Conservation (phyloP, 1,284 basidiomycete genomes). For the Rhodotorula sp. region DNA sequence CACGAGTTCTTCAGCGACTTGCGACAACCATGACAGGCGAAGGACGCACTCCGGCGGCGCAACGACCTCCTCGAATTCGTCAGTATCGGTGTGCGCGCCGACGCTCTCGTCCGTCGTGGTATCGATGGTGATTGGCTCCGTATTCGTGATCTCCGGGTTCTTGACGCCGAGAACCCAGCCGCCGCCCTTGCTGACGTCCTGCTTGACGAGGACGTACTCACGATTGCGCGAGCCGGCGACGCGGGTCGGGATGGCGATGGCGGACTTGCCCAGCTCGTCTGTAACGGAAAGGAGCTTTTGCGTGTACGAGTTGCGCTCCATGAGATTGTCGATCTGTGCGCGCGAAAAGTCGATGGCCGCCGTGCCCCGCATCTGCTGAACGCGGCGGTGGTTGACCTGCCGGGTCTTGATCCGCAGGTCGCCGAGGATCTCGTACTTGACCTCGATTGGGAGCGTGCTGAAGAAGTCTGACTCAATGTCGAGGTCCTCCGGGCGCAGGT, state of each 20-base stretch:
- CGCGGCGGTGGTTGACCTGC: conserved; percentile 85
- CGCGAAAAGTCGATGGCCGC: conserved; percentile 87
- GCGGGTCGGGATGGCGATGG: conserved; percentile 84
- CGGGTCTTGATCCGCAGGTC: conserved; percentile 87
- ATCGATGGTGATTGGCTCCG: conserved; percentile 34
- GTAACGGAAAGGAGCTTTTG: conserved; percentile 94
- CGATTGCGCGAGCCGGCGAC: conserved; percentile 93
- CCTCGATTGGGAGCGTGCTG: conserved; percentile 86
- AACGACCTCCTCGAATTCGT: conserved; percentile 41
- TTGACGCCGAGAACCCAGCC: conserved; percentile 92
- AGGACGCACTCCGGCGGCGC: conserved; percentile 12
- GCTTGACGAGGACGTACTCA: conserved; percentile 91
- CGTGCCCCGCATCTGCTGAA: conserved; percentile 86
- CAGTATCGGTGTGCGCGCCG: conserved; percentile 36
- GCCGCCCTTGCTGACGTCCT: conserved; percentile 71
- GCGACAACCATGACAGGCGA: too few species aligned
- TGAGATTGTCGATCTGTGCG: conserved; percentile 87
- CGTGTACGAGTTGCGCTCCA: conserved; percentile 86
- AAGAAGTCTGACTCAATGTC: conserved; percentile 81
- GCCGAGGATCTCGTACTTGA: conserved; percentile 98
- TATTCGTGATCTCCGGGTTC: conserved; percentile 52
- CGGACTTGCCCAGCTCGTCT: conserved; percentile 82
- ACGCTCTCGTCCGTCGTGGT: conserved; percentile 45
- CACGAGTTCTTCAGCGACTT: background rate
- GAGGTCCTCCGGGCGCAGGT: conserved; percentile 88